Percentiles rank a stretch among this genome's conserved stretches.
Conservation (phyloP, 1,284 basidiomycete species). For the Melanopsichium pennsylvanicum region DNA sequence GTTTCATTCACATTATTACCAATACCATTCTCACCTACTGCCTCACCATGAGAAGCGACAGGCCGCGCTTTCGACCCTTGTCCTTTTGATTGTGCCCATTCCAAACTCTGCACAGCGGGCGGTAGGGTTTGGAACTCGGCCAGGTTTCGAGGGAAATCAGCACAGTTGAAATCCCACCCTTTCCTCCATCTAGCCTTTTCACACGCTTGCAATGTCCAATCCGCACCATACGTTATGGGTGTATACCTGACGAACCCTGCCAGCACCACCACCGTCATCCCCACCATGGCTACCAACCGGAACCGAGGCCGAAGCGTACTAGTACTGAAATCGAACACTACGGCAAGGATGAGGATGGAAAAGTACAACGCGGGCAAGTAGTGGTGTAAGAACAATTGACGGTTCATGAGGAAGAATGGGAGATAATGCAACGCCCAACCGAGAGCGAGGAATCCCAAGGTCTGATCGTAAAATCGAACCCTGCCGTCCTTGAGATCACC, state of each 20-base stretch:
- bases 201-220: conserved; percentile 86
- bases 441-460: conserved; percentile 89
- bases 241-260: conserved; percentile 83
- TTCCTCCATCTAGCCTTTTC: conserved; percentile 81
- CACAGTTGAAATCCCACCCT: conserved; percentile 96
- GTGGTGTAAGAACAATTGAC: conserved; percentile 95
- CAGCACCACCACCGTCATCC: conserved; percentile 77
- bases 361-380: conserved; percentile 97
- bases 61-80: too few relatives aligned
- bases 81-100: conserved; percentile 17
- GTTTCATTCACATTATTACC: conserved; percentile 12
- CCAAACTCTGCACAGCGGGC: conserved; percentile 38
- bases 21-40: not conserved
- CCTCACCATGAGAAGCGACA: not conserved
- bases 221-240: conserved; percentile 82
- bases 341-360: conserved; percentile 80
- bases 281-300: conserved; percentile 79
- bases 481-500: conserved; percentile 88
- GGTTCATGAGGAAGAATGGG: conserved; percentile 94
- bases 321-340: conserved; percentile 85
- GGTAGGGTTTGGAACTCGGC: conserved; percentile 45
- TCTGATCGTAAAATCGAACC: conserved; percentile 85
- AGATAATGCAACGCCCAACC: conserved; percentile 94
- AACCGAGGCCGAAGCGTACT: conserved; percentile 78
- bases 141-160: conserved; percentile 52